phyloP scores from a whole-genome alignment of 352 stramenopile genomes.

The Phytopythium ostracodes region DNA sequence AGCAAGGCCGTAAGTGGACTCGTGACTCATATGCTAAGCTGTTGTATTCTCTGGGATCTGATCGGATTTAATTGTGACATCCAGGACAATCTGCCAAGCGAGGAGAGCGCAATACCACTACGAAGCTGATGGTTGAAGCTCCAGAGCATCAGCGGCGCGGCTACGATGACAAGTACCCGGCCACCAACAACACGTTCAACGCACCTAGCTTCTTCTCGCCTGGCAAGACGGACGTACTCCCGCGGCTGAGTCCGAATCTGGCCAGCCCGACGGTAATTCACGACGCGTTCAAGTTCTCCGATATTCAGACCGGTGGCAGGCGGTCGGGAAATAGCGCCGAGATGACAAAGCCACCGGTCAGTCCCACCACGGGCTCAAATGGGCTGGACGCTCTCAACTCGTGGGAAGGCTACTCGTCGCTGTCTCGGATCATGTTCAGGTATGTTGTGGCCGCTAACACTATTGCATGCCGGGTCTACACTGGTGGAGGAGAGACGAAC shows the following conservation, averaged over 20 bases:
- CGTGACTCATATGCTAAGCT: background rate
- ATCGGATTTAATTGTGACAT: background rate
- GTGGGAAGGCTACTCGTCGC: constrained; percentile 70
- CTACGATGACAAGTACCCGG: background rate
- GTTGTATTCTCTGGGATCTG: background rate
- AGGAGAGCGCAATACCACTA: background rate
- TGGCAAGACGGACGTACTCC: background rate
- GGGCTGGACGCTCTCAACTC: constrained; percentile 27
- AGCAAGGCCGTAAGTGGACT: constrained; percentile 33
- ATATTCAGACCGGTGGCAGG: background rate
- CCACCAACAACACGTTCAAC: background rate
- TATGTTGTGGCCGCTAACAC: constrained; percentile 5
- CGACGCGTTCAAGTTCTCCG: constrained; percentile 6
- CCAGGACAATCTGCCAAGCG: constrained; percentile 13
- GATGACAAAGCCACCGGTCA: background rate
- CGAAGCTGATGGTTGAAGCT: background rate
- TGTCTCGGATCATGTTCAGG: constrained; percentile 76
- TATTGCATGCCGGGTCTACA: background rate
- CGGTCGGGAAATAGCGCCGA: background rate
- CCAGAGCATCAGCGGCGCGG: background rate
- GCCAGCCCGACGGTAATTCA: background rate
- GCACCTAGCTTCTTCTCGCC: constrained; percentile 3
- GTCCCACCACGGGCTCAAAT: background rate
- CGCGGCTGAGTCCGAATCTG: background rate
- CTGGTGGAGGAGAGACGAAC: background rate